Conservation (phyloP, 805 yeast species). For the Kuraishia molischiana region DNA sequence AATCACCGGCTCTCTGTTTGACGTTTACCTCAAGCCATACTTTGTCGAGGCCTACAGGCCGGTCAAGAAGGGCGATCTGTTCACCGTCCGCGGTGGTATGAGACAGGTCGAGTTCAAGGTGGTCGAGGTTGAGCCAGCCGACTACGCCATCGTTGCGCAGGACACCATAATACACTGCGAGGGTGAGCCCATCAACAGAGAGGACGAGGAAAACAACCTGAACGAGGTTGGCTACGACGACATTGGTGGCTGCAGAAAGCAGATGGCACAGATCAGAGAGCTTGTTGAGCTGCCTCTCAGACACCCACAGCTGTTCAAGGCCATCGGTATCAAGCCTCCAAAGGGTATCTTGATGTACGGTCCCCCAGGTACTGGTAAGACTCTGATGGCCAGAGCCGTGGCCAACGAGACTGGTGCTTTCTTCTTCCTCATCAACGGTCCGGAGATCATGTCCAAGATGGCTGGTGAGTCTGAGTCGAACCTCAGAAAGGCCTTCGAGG, state of each 20-base stretch:
- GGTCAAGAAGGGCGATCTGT: slow-evolving; percentile 93
- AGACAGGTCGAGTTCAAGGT: slow-evolving; percentile 98
- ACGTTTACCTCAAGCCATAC: slow-evolving; percentile 93
- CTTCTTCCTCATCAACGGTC: slow-evolving; percentile 96
- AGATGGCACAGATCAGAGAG: slow-evolving; percentile 99
- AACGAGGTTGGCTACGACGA: slow-evolving; percentile 98
- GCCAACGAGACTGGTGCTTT: slow-evolving; percentile 99
- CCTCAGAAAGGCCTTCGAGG: slow-evolving; percentile 96
- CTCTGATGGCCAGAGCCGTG: slow-evolving; percentile 99
- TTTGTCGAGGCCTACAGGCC: slow-evolving; percentile 99
- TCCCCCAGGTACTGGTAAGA: slow-evolving; percentile 99
- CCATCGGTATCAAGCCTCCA: slow-evolving; percentile 98
- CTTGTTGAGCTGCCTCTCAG: slow-evolving; percentile 95
- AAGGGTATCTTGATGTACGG: slow-evolving; percentile 97
- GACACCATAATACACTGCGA: slow-evolving; percentile 97
- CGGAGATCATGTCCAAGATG: slow-evolving; percentile 99
- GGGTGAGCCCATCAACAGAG: slow-evolving; percentile 97
- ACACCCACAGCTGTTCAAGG: slow-evolving; percentile 96
- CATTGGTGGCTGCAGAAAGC: slow-evolving; percentile 98
- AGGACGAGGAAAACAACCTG: slow-evolving; percentile 93
- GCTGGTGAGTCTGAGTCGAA: slow-evolving; percentile 99
- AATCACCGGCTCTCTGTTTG: slow-evolving; percentile 91
- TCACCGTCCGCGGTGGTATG: slow-evolving; percentile 98
- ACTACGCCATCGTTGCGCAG: slow-evolving; percentile 95
- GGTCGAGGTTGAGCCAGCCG: slow-evolving; percentile 96